Evolutionary conservation across 1,139 yeast species (phyloP), one percentile per base, ranked within the genome.

Genomic region (Pneumocystis carinii): DNA sequence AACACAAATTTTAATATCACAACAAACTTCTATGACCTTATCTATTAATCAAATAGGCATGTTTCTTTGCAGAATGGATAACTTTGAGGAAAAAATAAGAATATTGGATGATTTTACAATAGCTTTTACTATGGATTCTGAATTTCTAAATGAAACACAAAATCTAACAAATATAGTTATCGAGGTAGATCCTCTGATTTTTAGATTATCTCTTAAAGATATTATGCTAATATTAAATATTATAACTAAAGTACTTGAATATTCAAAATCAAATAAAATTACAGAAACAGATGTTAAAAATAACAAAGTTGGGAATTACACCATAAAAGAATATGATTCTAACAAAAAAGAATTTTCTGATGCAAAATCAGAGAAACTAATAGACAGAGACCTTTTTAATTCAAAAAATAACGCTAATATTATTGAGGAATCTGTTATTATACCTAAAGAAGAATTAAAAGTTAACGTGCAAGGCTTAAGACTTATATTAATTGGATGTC

Each of bases 61-160:
- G 85, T 94, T 87, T 70, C 76, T 92, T 67, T 83, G 90, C 62
- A 79, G 77, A 35, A 90, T 94, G 96, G 81, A 85, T 68, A 74
- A 81, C 12, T 79, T 79, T 64, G 83, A 84, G 32, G 79, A 79
- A 14, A 79, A 84, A 61, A 77, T 90, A 62, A 77, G 96, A 66
- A 81, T 94, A 53, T 78, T 94, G 66, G 97, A 94, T 72, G 97
- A 92, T 70, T 92, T 92, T 73, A 86, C 95, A 1, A 75, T 90
- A 7, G 83, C 90, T 0, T 79, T 88, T 66, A 82, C 89, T 0
- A 77, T 87, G 66, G 97, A 90, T 70, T 78, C 81, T 15, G 77
- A 90, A 58, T 86, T 85, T 1, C 82, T 94, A 0, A 80, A 84
- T 1, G 72, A 77, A 0, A 79, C 81, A 0, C 80, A 81, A 15